phyloP scores from a whole-genome alignment of 1,284 basidiomycete genomes.

The Ganoderma boninense region DNA sequence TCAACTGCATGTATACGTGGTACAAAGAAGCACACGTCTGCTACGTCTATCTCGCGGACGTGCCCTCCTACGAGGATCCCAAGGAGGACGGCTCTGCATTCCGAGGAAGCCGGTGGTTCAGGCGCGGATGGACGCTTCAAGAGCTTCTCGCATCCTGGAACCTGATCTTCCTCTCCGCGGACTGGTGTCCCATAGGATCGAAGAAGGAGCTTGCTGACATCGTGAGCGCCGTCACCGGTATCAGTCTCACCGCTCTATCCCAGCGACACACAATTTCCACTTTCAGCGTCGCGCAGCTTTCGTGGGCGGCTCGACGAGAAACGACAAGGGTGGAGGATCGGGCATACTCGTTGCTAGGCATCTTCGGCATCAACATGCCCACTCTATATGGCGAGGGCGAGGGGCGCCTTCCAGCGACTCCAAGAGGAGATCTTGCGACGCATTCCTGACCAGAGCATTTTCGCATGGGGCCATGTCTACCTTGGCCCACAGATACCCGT shows the following conservation, averaged over 20 bases:
- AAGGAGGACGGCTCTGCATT: neutral
- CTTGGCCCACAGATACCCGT: neutral
- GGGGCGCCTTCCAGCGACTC: neutral
- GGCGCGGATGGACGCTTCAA: neutral
- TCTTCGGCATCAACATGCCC: conserved; percentile 5
- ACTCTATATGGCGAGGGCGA: neutral
- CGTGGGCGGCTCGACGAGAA: conserved; percentile 2
- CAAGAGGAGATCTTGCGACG: neutral
- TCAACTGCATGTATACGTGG: neutral
- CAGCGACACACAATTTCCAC: too few species aligned
- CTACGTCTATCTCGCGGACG: neutral
- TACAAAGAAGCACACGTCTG: neutral
- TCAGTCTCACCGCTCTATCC: neutral
- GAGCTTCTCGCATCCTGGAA: neutral
- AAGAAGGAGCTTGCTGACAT: neutral
- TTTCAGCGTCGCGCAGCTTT: conserved; percentile 4
- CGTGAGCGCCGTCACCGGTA: neutral
- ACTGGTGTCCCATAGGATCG: neutral
- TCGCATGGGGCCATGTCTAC: neutral
- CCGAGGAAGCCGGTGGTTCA: conserved; percentile 1
- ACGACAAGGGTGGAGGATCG: conserved; percentile 3
- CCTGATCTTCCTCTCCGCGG: neutral
- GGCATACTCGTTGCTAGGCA: neutral
- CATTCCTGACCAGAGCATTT: neutral
- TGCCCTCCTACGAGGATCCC: neutral